Evolutionary conservation across 1,284 basidiomycete genomes (phyloP), one percentile per base, ranked within the genome.

Genomic region (Anthracocystis walkeri): DNA sequence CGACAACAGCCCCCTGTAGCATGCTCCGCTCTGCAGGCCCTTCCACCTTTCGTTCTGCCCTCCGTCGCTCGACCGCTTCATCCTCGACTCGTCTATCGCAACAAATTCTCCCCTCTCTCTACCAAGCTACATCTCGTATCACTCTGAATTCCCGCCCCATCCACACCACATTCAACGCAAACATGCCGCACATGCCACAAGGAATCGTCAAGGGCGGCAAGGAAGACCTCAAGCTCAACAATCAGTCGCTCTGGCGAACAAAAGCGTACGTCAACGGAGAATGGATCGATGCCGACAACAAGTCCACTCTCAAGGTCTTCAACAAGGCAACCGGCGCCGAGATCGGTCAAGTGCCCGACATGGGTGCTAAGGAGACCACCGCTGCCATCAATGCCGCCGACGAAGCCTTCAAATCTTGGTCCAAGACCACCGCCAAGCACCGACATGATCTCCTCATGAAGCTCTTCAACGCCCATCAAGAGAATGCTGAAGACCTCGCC

Each of bases 261-360:
- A 72, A 83, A 35, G 78, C 80, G 5, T 81, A 75, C 74, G 76
- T 85, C 74, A 75, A 83, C 46, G 83, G 83, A 51, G 35, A 66
- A 38, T 85, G 83, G 83, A 64, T 75, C 40, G 51, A 74, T 40
- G 72, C 83, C 16, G 44, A 65, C 42, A 63, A 41, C 67, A 77
- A 75, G 23, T 57, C 75, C 40, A 83, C 78, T 23, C 70, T 82
- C 48, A 62, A 75, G 33, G 83, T 85, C 52, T 72, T 62, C 61
- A 84, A 85, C 76, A 84, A 84, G 71, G 82, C 83, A 16, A 85
- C 83, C 18, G 68, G 72, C 14, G 74, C 80, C n/a, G 71, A 78
- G 41, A 64, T 85, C 29, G 81, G 75, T 21, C 50, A 68, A 27
- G 82, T 85, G 23, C 82, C 83, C 18, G 78, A 83, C 69, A 77